Evolutionary conservation across 2,329 filamentous ascomycete genomes (phyloP), one percentile per base, ranked within the genome.

Genomic region (Fusarium falciforme): DNA sequence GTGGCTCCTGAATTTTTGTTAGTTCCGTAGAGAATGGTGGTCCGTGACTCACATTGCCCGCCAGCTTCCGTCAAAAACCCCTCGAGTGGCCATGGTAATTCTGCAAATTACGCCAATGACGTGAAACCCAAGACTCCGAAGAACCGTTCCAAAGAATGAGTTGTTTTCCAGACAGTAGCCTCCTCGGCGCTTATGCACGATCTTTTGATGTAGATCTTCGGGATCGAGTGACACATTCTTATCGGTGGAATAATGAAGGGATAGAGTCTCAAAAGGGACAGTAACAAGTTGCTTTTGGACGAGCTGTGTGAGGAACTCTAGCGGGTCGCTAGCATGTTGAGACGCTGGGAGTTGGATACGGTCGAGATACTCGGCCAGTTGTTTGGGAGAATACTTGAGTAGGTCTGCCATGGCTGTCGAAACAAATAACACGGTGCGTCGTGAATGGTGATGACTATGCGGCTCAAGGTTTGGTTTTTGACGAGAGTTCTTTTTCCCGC

Each of bases 21-120:
- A 58, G 33, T 17, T 22, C 8, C n/a, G 1, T 2, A 9, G 6
- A 27, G 33, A 17, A 25, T 38, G 1, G 16, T 25, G 16, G 16
- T n/a, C 10, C 5, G 0, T 57, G 54, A n/a, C 57, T 42, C 16
- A 59, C 57, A 59, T 59, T 20, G 57, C 57, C 14, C 57, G 6
- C 57, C 57, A 59, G 17, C 57, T 59, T 31, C 57, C 57, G 2
- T 59, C 57, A 40, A 36, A 40, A 29, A 59, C 35, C n/a, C 57
- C 57, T n/a, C 57, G 36, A 20, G 57, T 59, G 31, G 57, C 57
- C 57, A 59, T 59, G 6, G 57, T 59, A 17, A 59, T 59, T 59
- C 57, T 59, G 11, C 57, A 59, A 31, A 42, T 42, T 6, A 59
- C 36, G 2, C 57, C 57, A 16, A 42, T 20, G 6, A 42, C 57